Base-by-base conservation (phyloP, 352 stramenopile genomes). In the Pythium phragmitis region DNA sequence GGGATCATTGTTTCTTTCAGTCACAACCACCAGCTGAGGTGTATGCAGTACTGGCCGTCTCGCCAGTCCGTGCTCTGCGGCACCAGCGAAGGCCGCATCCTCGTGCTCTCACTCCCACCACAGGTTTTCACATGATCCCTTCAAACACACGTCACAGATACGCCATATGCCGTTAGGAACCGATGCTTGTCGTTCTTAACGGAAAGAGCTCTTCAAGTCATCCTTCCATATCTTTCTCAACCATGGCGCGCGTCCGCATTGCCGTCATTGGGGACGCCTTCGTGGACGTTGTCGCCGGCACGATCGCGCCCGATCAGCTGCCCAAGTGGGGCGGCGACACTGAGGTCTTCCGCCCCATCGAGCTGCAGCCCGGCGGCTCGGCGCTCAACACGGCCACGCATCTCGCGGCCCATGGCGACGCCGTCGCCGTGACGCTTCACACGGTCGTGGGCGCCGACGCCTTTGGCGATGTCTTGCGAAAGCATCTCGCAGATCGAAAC, bases 311-410 rank as follows among this genome's bases (percentile, higher is more conserved):
- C 0, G 74, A 84, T 11, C 77, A 88, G 72, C 65, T 95, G 45
- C 87, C 87, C 43, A 83, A 80, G 45, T 95, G 84, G 87, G 87
- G 87, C 23, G 75, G 81, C 12, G 87, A 94, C 63, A 76, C 88
- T 21, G 85, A 92, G 62, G 87, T 81, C 69, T 74, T 67, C 43
- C 75, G 63, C 13, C 75, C 80, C 9, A 93, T 94, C 49, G 62
- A 89, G 64, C 70, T 93, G 61, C 86, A 92, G 63, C 83, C 87
- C 0, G 85, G 87, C 21, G 87, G 87, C 60, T 94, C 85, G 53
- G 85, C 85, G 43, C 75, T 92, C 61, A 95, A 95, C 74, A 95
- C 87, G 21, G 85, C 85, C 7, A 92, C 85, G 48, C 83, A 94
- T 54, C 67, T 94, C 46, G 80, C 80, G 43, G 90, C 77, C 52